Conservation (phyloP, 169 alveolate genomes). For the Eimeria acervulina region DNA sequence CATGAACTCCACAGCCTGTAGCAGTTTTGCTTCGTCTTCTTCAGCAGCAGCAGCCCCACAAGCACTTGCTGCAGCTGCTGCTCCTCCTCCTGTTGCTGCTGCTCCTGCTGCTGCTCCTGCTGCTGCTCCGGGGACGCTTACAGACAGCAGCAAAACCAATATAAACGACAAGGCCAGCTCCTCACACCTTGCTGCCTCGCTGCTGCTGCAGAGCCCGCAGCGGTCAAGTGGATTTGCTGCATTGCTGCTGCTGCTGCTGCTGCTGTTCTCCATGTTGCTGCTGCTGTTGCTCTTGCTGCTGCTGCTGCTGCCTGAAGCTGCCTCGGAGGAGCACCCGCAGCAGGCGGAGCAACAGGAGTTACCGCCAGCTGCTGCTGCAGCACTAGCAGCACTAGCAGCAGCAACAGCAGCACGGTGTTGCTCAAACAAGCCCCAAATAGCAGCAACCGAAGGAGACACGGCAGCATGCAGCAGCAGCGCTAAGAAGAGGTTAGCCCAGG, state of each 20-base stretch:
- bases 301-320: not conserved
- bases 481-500: conserved; percentile 43
- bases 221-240: not conserved
- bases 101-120: not conserved
- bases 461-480: conserved; percentile 60
- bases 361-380: conserved; percentile 39
- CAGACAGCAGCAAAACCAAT: conserved; percentile 56
- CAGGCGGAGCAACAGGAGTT: conserved; percentile 12
- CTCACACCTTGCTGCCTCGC: conserved; percentile 61
- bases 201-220: conserved; percentile 44
- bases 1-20: conserved; percentile 8
- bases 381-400: not conserved
- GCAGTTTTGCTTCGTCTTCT: not conserved
- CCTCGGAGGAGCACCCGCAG: conserved; percentile 20
- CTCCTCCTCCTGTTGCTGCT: not conserved
- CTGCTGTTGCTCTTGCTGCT: not conserved
- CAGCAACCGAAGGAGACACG: conserved; percentile 21
- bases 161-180: conserved; percentile 53
- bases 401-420: conserved; percentile 49
- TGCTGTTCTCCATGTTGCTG: not conserved
- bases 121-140: not conserved
- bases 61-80: not conserved
- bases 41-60: not conserved
- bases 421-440: not conserved
- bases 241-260: conserved; percentile 11